Evolutionary conservation across 306 rosid species (phyloP).

Genomic region (Fragaria vesca): DNA sequence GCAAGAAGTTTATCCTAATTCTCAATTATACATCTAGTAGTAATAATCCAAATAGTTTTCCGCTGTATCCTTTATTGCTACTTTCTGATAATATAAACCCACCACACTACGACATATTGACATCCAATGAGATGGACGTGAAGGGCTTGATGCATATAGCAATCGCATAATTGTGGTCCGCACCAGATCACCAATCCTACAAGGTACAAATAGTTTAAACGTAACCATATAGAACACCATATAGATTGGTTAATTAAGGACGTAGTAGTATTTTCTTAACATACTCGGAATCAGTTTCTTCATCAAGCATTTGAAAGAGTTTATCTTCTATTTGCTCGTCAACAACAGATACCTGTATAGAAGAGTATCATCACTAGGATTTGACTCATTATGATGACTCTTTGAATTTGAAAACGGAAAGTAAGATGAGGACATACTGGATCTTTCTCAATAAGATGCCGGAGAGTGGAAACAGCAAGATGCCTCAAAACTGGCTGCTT

Average conservation of each 20-base stretch:
- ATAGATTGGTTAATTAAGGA: constrained; percentile 6
- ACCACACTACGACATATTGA: constrained; percentile 87
- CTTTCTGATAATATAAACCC: constrained; percentile 23
- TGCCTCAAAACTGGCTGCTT: constrained; percentile 91
- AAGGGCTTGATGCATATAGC: constrained; percentile 89
- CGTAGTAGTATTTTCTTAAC: constrained; percentile 27
- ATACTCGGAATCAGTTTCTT: constrained; percentile 96
- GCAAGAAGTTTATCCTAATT: background rate
- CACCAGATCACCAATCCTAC: constrained; percentile 79
- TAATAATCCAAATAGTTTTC: background rate
- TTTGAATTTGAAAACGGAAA: constrained; percentile 18
- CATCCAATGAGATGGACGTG: constrained; percentile 86
- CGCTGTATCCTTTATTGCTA: background rate
- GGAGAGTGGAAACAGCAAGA: constrained; percentile 89
- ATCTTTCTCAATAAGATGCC: constrained; percentile 96
- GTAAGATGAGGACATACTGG: constrained; percentile 51
- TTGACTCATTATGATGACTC: constrained; percentile 10
- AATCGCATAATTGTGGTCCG: constrained; percentile 78
- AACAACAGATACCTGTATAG: constrained; percentile 69
- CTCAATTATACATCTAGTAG: background rate
- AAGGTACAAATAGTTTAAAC: constrained; percentile 13
- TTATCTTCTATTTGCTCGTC: constrained; percentile 87
- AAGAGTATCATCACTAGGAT: constrained; percentile 34
- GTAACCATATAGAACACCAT: background rate
- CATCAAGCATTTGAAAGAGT: constrained; percentile 91